phyloP scores from a whole-genome alignment of 177 flowering plant genomes.

The Telopea speciosissima region DNA sequence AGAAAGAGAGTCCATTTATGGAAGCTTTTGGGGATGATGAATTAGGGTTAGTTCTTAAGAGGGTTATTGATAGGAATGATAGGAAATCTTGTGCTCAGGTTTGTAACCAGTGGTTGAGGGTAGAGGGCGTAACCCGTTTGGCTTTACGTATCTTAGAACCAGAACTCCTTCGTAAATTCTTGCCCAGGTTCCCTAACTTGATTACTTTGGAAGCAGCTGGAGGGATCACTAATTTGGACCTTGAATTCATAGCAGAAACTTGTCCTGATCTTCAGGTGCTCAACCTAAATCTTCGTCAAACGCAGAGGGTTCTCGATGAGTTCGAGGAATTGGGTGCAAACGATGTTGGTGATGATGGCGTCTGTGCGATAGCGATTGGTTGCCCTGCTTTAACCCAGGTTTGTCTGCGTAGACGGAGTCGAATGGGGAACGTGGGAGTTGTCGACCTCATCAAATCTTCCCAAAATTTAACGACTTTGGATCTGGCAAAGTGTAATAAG shows the following conservation, averaged over 20 bases:
- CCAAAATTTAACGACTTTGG: conserved; percentile 4
- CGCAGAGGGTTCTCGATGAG: conserved; percentile 8
- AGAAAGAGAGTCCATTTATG: conserved; percentile 4
- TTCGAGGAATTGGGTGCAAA: conserved; percentile 3
- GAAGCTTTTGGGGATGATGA: conserved; percentile 25
- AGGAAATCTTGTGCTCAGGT: conserved; percentile 22
- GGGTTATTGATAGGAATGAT: conserved; percentile 5
- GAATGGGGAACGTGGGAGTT: conserved; percentile 21
- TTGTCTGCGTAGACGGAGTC: conserved; percentile 19
- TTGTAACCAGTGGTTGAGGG: conserved; percentile 26
- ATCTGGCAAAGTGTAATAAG: conserved; percentile 8
- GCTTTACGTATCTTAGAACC: conserved; percentile 17
- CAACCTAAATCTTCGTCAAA: conserved; percentile 12
- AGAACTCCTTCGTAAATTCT: conserved; percentile 13
- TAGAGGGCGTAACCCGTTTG: conserved; percentile 21
- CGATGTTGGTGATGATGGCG: conserved; percentile 20
- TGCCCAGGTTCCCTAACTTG: conserved; percentile 29
- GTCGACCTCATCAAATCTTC: conserved; percentile 9
- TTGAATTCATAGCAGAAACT: conserved; percentile 19
- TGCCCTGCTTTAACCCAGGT: conserved; percentile 13
- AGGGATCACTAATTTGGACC: conserved; percentile 15
- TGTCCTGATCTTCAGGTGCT: conserved; percentile 20
- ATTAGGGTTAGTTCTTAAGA: conserved; percentile 17
- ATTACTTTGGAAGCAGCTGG: conserved; percentile 10
- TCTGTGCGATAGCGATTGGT: conserved; percentile 16